phyloP scores from a whole-genome alignment of 2,329 filamentous ascomycete genomes.

The Colletotrichum sp. region DNA sequence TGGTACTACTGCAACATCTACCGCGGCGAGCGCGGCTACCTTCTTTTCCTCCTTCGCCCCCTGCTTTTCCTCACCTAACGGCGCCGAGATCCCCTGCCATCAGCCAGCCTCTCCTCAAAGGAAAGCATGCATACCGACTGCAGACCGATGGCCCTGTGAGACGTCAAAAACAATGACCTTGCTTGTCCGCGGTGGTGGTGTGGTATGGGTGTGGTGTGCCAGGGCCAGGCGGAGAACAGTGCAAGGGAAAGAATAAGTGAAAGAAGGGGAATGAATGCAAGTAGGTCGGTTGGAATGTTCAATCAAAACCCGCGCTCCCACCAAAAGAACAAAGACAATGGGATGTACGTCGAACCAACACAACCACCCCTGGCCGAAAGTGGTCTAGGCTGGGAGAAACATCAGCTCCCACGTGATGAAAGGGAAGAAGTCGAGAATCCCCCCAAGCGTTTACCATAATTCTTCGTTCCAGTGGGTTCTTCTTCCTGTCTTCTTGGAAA shows the following conservation, averaged over 20 bases:
- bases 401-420: slow-evolving; percentile 18
- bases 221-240: slow-evolving; percentile 11
- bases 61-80: not conserved
- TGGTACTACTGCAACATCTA: slow-evolving; percentile 3
- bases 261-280: slow-evolving; percentile 16
- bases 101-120: slow-evolving; percentile 16
- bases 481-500: slow-evolving; percentile 1
- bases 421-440: not conserved
- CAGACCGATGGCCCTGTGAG: slow-evolving; percentile 3
- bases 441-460: not conserved
- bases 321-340: slow-evolving; percentile 21
- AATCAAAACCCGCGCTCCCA: not conserved
- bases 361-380: slow-evolving; percentile 1
- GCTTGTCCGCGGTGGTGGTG: not conserved
- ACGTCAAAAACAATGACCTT: slow-evolving; percentile 16
- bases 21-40: not conserved
- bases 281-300: not conserved
- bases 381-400: slow-evolving; percentile 5
- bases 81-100: not conserved
- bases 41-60: not conserved
- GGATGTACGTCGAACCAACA: not conserved
- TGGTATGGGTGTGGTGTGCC: not conserved
- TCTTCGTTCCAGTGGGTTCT: not conserved
- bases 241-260: slow-evolving; percentile 6
- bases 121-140: slow-evolving; percentile 5